Evolutionary conservation across 768 basidiomycete genomes (phyloP).

Genomic region (Calocybe indica): DNA sequence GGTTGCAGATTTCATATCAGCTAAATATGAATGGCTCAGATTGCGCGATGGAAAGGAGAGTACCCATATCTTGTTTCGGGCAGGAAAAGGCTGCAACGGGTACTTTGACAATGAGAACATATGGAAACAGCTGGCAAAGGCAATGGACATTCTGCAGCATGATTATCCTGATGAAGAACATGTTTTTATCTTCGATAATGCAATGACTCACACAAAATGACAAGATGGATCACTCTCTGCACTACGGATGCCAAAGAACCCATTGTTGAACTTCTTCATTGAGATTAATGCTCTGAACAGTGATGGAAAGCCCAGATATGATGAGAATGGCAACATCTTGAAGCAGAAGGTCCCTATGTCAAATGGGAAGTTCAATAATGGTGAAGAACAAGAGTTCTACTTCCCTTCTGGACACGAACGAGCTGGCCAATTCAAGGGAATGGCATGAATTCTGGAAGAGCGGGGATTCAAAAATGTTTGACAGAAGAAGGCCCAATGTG

Average conservation of each 20-base stretch:
- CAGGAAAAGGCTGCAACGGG: conserved; percentile 17
- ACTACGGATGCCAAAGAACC: conserved; percentile 19
- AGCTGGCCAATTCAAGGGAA: neutral
- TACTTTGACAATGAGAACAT: conserved; percentile 20
- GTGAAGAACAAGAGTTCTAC: conserved; percentile 1
- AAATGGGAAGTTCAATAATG: neutral
- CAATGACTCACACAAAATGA: conserved; percentile 19
- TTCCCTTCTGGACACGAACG: neutral
- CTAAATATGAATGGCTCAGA: conserved; percentile 22
- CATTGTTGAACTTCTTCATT: conserved; percentile 5
- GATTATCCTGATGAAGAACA: conserved; percentile 17
- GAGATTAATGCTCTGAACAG: conserved; percentile 1
- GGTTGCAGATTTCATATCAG: conserved; percentile 29
- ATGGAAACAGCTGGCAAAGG: conserved; percentile 14
- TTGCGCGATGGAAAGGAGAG: conserved; percentile 14
- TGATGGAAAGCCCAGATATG: conserved; percentile 17
- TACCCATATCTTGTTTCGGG: conserved; percentile 15
- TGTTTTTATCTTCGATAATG: conserved; percentile 19
- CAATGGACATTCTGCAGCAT: conserved; percentile 17
- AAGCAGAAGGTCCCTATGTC: conserved; percentile 5
- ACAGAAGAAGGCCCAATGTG: neutral
- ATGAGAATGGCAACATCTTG: conserved; percentile 16
- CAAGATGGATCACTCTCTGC: conserved; percentile 20
- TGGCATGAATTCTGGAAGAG: neutral
- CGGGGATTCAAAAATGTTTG: neutral